phyloP scores from a whole-genome alignment of 106 monocot genomes.

The Phalaenopsis aphrodite region DNA sequence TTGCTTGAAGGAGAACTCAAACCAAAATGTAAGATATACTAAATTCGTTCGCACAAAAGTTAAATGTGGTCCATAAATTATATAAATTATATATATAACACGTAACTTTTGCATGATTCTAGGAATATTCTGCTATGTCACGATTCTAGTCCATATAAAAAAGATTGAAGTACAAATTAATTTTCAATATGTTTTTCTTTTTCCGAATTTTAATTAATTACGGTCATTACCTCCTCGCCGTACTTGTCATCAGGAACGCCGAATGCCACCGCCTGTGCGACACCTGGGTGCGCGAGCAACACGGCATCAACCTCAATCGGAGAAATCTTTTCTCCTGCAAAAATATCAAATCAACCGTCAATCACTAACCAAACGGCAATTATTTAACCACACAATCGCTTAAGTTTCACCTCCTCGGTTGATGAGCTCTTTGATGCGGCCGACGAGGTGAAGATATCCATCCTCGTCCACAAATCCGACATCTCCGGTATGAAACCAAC shows the following conservation, averaged over 20 bases:
- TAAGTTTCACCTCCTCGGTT: slow-evolving; percentile 73
- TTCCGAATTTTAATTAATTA: not conserved
- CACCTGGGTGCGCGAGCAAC: slow-evolving; percentile 55
- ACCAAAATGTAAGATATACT: too few species aligned
- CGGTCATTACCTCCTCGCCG: slow-evolving; percentile 68
- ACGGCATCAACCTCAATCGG: slow-evolving; percentile 94
- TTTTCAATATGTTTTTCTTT: not conserved
- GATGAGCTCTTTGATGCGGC: slow-evolving; percentile 95
- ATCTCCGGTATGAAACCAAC: slow-evolving; percentile 96
- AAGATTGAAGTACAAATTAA: not conserved
- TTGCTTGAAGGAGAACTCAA: too few species aligned
- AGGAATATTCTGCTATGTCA: not conserved
- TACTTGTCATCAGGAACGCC: slow-evolving; percentile 90
- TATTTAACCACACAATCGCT: not conserved
- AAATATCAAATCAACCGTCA: not conserved
- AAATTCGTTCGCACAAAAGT: too few species aligned
- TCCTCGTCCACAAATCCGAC: slow-evolving; percentile 66
- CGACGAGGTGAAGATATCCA: slow-evolving; percentile 78
- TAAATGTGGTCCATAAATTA: too few species aligned
- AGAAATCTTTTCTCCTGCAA: slow-evolving; percentile 89
- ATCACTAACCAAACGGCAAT: not conserved
- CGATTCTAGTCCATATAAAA: not conserved
- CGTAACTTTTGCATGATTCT: not conserved
- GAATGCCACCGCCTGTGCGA: slow-evolving; percentile 83
- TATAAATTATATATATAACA: too few species aligned